Conservation (phyloP, 768 basidiomycete species). For the Suillus sp. region DNA sequence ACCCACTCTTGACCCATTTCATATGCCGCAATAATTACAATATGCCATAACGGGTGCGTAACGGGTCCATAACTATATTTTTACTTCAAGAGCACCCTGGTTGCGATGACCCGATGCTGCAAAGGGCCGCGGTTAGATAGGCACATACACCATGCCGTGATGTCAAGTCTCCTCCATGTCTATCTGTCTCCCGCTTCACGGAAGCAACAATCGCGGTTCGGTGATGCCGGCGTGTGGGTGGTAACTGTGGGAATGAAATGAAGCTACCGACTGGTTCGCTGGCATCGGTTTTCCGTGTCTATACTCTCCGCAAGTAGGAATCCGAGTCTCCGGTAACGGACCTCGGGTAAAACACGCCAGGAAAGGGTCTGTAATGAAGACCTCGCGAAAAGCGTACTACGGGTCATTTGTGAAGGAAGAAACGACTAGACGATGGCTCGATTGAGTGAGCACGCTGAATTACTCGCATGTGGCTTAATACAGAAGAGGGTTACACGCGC, state of each 20-base stretch:
- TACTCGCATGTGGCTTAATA: conserved; percentile 1
- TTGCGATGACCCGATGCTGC: neutral
- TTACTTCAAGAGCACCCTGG: conserved; percentile 4
- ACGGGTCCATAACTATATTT: neutral
- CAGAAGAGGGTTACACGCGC: neutral
- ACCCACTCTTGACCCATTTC: neutral
- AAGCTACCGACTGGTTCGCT: neutral
- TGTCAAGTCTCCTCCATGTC: neutral
- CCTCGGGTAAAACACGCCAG: neutral
- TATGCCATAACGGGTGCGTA: conserved; percentile 22
- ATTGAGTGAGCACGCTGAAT: neutral
- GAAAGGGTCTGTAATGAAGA: neutral
- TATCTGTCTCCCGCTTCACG: conserved; percentile 12
- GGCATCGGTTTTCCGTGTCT: neutral
- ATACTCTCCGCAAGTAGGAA: neutral
- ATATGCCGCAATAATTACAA: conserved; percentile 29
- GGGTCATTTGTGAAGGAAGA: neutral
- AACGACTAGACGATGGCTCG: neutral
- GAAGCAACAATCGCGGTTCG: neutral
- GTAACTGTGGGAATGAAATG: neutral
- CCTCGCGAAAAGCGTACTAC: neutral
- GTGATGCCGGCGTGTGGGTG: conserved; percentile 9
- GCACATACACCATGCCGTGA: neutral
- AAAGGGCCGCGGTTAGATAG: neutral
- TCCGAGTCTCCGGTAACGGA: neutral